These are phyloP conservation scores for Sclerotinia spermophila DNA, from an alignment of 2,329 filamentous ascomycete genomes.

Conservation along the genomic window DNA sequence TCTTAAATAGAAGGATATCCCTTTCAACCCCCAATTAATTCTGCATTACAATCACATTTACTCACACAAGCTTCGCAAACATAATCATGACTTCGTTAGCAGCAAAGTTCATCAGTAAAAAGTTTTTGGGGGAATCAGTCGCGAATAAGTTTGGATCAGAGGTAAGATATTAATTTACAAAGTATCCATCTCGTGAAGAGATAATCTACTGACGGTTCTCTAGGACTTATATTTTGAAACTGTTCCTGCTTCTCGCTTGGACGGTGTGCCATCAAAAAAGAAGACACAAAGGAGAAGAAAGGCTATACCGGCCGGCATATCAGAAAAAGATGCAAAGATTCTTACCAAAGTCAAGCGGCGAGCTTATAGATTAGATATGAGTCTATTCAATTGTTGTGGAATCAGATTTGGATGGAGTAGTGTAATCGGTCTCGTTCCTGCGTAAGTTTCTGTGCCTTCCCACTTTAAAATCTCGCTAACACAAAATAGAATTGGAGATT, in stretches of 20 bases:
- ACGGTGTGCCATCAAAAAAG: slow-evolving; percentile 56
- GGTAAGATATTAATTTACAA: slow-evolving; percentile 39
- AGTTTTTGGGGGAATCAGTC: slow-evolving; percentile 53
- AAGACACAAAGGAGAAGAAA: slow-evolving; percentile 84
- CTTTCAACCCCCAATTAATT: background rate
- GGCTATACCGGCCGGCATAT: slow-evolving; percentile 77
- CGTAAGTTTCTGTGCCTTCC: slow-evolving; percentile 52
- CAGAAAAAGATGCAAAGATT: slow-evolving; percentile 74
- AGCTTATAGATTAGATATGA: slow-evolving; percentile 82
- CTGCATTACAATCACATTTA: background rate
- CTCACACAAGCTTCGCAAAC: slow-evolving; percentile 6
- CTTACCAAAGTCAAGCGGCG: slow-evolving; percentile 82
- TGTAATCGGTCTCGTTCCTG: slow-evolving; percentile 79
- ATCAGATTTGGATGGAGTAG: slow-evolving; percentile 86
- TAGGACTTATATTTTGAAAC: slow-evolving; percentile 90
- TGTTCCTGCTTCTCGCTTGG: slow-evolving; percentile 68
- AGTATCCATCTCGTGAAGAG: slow-evolving; percentile 12
- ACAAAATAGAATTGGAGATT: slow-evolving; percentile 64
- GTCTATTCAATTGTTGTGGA: slow-evolving; percentile 75
- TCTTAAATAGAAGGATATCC: background rate
- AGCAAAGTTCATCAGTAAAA: slow-evolving; percentile 54
- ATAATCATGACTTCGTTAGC: slow-evolving; percentile 51
- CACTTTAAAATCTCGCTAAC: slow-evolving; percentile 24
- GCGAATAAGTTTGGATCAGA: slow-evolving; percentile 57
- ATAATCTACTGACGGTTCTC: slow-evolving; percentile 17